Base-by-base conservation (phyloP, 805 yeast species). In the Metschnikowia rubicola region DNA sequence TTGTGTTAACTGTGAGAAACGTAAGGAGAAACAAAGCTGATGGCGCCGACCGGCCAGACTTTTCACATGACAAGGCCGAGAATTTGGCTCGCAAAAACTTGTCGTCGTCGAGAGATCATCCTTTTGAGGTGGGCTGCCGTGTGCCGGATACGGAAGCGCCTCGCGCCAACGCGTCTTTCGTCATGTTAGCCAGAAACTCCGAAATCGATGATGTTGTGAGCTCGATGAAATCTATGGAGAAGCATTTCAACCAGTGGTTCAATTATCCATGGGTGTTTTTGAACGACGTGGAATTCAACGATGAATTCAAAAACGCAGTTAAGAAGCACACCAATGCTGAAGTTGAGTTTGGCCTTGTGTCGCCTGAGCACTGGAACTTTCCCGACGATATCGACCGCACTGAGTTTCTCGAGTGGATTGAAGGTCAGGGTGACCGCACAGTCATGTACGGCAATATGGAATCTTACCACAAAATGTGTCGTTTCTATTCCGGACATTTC, bases 171-270 rank as follows among this genome's bases (percentile, higher is more conserved):
- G 98, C 97, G 0, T 86, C 92, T 1, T 76, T 92, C 54, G 88
- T 91, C 21, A 84, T 91, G 62, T 68, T 92, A 41, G 89, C 96
- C 0, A 71, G 97, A 51, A 90, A 92, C 61, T 70, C 79, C 3
- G 98, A 92, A 59, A 49, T 89, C 1, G 77, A 80, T 3, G 95
- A 87, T n/a, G 96, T 89, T 1, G 59, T 86, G 2, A 72, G 76
- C 46, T 83, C 94, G 2, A 81, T 92, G 77, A 66, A 71, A 30
- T 81, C 91, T 3, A 60, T 94, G 46, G 98, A 92, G 63, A 73
- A 88, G 26, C 96, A 86, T 62, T 92, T 91, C 70, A 92, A 92
- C 63, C 91, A 91, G 58, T 89, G 96, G 96, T 94, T 76, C 65
- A 79, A 86, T 55, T 94, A 94, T 62, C 97, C 97, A 0, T 94